A percentile compares a stretch with the other conserved stretches of the same genome.
These are phyloP conservation scores for Colletotrichum costaricense DNA, from an alignment of 2,329 filamentous ascomycete genomes.

Conservation along the genomic window DNA sequence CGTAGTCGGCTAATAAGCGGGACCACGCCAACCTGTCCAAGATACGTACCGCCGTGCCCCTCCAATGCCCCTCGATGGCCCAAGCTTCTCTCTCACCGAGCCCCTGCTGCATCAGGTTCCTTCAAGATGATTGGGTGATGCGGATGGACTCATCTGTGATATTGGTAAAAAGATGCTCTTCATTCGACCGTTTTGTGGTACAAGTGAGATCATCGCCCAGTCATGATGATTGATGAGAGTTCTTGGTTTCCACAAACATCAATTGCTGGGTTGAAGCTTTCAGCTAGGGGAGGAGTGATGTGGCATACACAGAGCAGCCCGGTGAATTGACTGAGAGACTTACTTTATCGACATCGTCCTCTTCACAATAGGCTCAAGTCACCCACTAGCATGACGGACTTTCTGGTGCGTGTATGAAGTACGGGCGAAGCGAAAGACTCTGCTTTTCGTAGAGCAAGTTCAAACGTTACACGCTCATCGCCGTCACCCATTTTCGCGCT, in stretches of 20 bases:
- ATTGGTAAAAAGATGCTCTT: conserved; percentile 14
- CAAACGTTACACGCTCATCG: conserved; percentile 5
- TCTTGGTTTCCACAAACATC: background rate
- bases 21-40: background rate
- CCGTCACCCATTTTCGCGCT: conserved; percentile 3
- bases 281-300: no score
- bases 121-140: background rate
- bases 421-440: no score
- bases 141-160: background rate
- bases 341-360: no score
- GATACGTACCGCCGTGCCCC: conserved; percentile 20
- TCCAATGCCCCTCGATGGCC: conserved; percentile 18
- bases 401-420: no score
- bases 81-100: conserved; percentile 10
- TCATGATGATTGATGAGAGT: conserved; percentile 19
- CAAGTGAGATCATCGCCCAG: conserved; percentile 30
- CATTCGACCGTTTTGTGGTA: conserved; percentile 17
- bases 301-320: background rate
- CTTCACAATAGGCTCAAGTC: no score
- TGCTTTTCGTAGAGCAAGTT: background rate
- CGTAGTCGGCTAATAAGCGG: background rate
- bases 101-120: background rate
- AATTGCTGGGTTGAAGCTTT: background rate
- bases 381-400: no score
- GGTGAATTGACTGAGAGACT: no score